Percentiles rank a stretch among this genome's conserved stretches.
phyloP scores from a whole-genome alignment of 169 alveolate genomes.

The Eimeria tenella region DNA sequence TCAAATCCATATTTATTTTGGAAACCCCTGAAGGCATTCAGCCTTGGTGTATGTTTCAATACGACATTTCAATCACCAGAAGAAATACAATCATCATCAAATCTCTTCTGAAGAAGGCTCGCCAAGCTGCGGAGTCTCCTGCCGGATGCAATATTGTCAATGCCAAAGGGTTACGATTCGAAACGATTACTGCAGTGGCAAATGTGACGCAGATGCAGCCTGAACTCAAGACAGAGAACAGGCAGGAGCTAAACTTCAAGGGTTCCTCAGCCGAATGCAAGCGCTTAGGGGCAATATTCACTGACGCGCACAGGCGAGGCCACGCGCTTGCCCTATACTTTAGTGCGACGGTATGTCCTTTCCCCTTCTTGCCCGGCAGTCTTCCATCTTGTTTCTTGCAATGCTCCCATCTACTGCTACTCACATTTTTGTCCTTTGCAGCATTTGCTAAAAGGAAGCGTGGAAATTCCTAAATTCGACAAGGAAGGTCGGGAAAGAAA shows the following conservation, averaged over 20 bases:
- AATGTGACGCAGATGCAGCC: slow-evolving; percentile 12
- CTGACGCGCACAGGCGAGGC: slow-evolving; percentile 45
- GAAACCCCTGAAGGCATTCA: slow-evolving; percentile 58
- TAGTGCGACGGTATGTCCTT: slow-evolving; percentile 44
- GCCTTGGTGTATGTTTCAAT: slow-evolving; percentile 77
- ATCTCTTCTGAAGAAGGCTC: slow-evolving; percentile 39
- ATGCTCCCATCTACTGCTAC: too few species aligned
- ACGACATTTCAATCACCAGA: slow-evolving; percentile 54
- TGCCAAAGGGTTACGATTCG: slow-evolving; percentile 63
- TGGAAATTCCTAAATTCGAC: slow-evolving; percentile 38
- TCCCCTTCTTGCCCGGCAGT: background rate
- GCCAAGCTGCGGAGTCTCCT: slow-evolving; percentile 71
- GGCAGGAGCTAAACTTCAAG: slow-evolving; percentile 64
- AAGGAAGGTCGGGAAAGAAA: slow-evolving; percentile 26
- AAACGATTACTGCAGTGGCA: slow-evolving; percentile 54
- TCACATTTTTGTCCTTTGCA: background rate
- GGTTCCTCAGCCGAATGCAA: slow-evolving; percentile 65
- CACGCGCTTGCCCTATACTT: slow-evolving; percentile 31
- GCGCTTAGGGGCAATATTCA: slow-evolving; percentile 55
- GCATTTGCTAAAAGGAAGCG: slow-evolving; percentile 37
- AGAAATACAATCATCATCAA: slow-evolving; percentile 58
- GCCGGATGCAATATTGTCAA: slow-evolving; percentile 69
- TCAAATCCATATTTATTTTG: slow-evolving; percentile 47
- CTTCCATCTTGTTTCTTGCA: background rate
- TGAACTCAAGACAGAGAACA: slow-evolving; percentile 61